Base-by-base conservation (phyloP, 2,329 filamentous ascomycete species). In the Blumeriella jaapii region DNA sequence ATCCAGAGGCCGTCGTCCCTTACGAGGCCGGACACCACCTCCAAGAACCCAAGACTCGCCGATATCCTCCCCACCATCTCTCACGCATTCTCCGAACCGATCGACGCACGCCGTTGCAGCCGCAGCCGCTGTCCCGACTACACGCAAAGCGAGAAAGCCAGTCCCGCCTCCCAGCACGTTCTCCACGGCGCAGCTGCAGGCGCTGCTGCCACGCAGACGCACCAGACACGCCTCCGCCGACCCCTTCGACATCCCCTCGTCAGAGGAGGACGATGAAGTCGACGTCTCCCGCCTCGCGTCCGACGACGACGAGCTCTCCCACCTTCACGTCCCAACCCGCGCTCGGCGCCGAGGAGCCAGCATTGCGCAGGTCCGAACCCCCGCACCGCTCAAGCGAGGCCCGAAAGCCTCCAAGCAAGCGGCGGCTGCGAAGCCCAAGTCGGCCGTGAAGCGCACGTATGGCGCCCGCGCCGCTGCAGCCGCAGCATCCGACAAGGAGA, bases 71-170 rank as follows among this genome's bases (percentile, higher is more conserved):
- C 75, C 74, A 0, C 75, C 75, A 0, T 78, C 75, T 0, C 60
- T 80, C 3, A 80, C 74, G 3, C 74, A 79, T 49, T 80, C 75
- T 1, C 75, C 75, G 19, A 78, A 78, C 47, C 40, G 45, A 32
- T 44, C 41, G 13, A 35, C 34, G 11, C 37, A 39, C 31, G 36
- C 30, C 11, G 34, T 34, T 5, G 29, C 37, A 10, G 51, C 44
- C 20, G 12, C 30, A 24, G 22, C 10, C 35, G n/a, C n/a, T n/a
- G n/a, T n/a, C n/a, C n/a, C n/a, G n/a, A n/a, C n/a, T n/a, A n/a
- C n/a, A n/a, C n/a, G 29, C 5, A 48, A 41, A 24, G 23, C 31
- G 16, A 49, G 41, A 33, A 36, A 40, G 30, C 36, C 40, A 30
- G 34, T 35, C 10, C 48, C 47, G 20, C 49, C 46, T 27, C 44